A percentile compares a stretch with the other conserved stretches of the same genome.
Evolutionary conservation across 1,284 basidiomycete species (phyloP).

Genomic region (Ceratobasidium sp.): DNA sequence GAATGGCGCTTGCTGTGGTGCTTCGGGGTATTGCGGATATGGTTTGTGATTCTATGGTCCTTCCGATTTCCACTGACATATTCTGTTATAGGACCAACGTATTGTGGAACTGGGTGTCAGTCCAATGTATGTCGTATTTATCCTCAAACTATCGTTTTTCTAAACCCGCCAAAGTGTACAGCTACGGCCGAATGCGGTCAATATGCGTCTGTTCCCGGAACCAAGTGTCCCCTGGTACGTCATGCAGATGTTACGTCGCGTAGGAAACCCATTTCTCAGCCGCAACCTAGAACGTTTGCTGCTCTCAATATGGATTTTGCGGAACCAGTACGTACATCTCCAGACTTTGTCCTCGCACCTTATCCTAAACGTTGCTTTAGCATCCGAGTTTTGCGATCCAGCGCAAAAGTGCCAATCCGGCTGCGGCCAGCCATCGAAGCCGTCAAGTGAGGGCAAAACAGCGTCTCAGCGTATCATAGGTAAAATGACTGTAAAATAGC

Average conservation of each 20-base stretch:
- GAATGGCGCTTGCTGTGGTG: slow-evolving; percentile 12
- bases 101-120: slow-evolving; percentile 12
- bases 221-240: slow-evolving; percentile 11
- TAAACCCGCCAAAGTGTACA: not conserved
- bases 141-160: too few species aligned
- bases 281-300: slow-evolving; percentile 3
- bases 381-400: slow-evolving; percentile 8
- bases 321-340: not conserved
- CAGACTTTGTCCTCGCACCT: not conserved
- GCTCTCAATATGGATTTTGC: slow-evolving; percentile 17
- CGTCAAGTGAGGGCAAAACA: not conserved
- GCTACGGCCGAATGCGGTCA: slow-evolving; percentile 11
- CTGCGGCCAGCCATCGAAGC: not conserved
- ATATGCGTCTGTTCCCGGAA: not conserved
- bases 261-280: not conserved
- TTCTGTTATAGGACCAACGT: not conserved
- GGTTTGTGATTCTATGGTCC: not conserved
- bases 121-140: not conserved
- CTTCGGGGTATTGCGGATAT: slow-evolving; percentile 6
- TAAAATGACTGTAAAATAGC: not conserved
- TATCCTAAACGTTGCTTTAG: not conserved
- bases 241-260: not conserved
- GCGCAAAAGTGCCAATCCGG: slow-evolving; percentile 11
- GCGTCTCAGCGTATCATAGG: slow-evolving; percentile 9
- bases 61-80: not conserved